Percentiles rank a stretch among this genome's conserved stretches.
Evolutionary conservation across 2,329 filamentous ascomycete species (phyloP).

Genomic region (Beauveria brongniartii): DNA sequence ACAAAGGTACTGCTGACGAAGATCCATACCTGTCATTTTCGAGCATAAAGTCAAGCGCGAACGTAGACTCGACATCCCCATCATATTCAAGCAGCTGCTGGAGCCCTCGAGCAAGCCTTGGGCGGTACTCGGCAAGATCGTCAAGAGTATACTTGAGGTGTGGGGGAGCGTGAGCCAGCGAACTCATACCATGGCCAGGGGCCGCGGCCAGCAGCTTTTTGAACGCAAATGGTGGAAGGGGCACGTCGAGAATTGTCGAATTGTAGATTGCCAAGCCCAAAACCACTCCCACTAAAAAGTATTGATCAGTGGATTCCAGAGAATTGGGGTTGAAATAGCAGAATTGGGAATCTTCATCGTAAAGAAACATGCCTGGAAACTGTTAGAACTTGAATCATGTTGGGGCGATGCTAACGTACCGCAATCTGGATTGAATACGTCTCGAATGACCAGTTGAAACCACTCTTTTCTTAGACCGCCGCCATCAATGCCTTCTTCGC

Average conservation of each 20-base stretch:
- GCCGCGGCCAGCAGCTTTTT: slow-evolving; percentile 75
- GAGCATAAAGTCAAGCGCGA: slow-evolving; percentile 74
- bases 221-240: slow-evolving; percentile 82
- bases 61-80: slow-evolving; percentile 72
- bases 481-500: slow-evolving; percentile 86
- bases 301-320: slow-evolving; percentile 87
- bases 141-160: slow-evolving; percentile 67
- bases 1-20: slow-evolving; percentile 58
- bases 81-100: slow-evolving; percentile 72
- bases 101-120: slow-evolving; percentile 66
- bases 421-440: slow-evolving; percentile 86
- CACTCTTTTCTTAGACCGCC: slow-evolving; percentile 89
- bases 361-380: slow-evolving; percentile 70
- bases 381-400: slow-evolving; percentile 10
- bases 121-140: slow-evolving; percentile 76
- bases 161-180: slow-evolving; percentile 48
- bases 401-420: slow-evolving; percentile 44
- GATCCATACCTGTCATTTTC: slow-evolving; percentile 71
- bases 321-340: slow-evolving; percentile 92
- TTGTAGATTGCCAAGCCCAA: slow-evolving; percentile 91
- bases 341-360: slow-evolving; percentile 82
- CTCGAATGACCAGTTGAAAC: slow-evolving; percentile 80
- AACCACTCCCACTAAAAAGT: slow-evolving; percentile 80
- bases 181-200: slow-evolving; percentile 49
- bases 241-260: slow-evolving; percentile 83